These are phyloP conservation scores for Lecanicillium sp. DNA, from an alignment of 2,329 filamentous ascomycete genomes.

Conservation along the genomic window DNA sequence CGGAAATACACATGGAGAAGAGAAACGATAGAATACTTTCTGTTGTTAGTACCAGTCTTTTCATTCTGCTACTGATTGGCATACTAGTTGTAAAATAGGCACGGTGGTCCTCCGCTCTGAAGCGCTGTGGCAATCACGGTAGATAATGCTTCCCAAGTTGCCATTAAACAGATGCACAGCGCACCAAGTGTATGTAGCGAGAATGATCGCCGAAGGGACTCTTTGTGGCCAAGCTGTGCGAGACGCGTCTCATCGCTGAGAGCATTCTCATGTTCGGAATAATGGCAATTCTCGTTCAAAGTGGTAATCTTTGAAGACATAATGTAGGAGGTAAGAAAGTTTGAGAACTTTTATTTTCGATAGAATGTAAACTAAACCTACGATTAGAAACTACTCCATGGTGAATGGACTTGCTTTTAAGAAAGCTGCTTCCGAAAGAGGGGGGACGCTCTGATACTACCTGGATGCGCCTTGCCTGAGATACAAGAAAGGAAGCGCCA, in stretches of 20 bases:
- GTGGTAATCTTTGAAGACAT: too few species aligned
- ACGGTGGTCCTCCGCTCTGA: slow-evolving; percentile 27
- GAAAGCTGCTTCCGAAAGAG: too few species aligned
- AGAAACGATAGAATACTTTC: slow-evolving; percentile 31
- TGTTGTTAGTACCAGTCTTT: not conserved
- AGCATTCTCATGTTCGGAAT: too few species aligned
- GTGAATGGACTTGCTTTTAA: too few species aligned
- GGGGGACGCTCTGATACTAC: too few species aligned
- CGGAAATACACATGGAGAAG: slow-evolving; percentile 28
- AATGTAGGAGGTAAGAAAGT: too few species aligned
- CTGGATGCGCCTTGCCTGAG: too few species aligned
- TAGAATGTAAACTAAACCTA: too few species aligned
- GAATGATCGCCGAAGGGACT: slow-evolving; percentile 25
- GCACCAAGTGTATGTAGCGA: slow-evolving; percentile 34
- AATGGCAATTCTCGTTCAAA: too few species aligned
- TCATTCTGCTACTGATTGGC: not conserved
- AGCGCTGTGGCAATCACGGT: slow-evolving; percentile 36
- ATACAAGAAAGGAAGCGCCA: too few species aligned
- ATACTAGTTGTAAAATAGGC: slow-evolving; percentile 34
- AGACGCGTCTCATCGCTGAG: slow-evolving; percentile 14
- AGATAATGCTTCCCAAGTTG: slow-evolving; percentile 40
- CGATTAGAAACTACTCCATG: too few species aligned
- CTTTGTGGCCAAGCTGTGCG: slow-evolving; percentile 19
- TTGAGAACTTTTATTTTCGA: too few species aligned
- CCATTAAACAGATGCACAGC: slow-evolving; percentile 39